These are phyloP conservation scores for Malus sieversii DNA, from an alignment of 306 rosid genomes.

Conservation along the genomic window DNA sequence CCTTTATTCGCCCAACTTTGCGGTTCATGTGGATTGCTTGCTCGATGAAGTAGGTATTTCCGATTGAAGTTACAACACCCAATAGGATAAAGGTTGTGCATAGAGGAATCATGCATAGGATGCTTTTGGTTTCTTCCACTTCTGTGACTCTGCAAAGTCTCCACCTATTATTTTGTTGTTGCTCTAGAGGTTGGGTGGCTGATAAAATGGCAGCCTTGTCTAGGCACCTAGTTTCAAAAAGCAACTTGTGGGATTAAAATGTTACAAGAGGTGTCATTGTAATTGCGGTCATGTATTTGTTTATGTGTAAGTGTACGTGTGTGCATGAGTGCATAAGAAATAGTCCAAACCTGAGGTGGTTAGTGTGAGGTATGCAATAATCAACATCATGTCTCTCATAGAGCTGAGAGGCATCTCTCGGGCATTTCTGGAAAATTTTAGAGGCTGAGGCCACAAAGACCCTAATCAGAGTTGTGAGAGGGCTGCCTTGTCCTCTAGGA, in stretches of 20 bases:
- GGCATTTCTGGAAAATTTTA: slow-evolving; percentile 3
- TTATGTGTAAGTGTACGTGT: too few relatives aligned
- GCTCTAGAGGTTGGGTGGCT: not conserved
- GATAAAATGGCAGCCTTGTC: slow-evolving; percentile 29
- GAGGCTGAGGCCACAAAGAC: slow-evolving; percentile 25
- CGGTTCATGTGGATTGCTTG: slow-evolving; percentile 23
- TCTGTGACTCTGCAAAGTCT: slow-evolving; percentile 22
- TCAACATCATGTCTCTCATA: not conserved
- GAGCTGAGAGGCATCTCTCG: not conserved
- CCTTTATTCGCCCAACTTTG: slow-evolving; percentile 15
- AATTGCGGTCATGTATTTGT: too few relatives aligned
- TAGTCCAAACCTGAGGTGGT: slow-evolving; percentile 5
- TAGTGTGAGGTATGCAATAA: not conserved
- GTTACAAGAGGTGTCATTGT: too few relatives aligned
- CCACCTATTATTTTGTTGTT: slow-evolving; percentile 16
- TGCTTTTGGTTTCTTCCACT: slow-evolving; percentile 27
- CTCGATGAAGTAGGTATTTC: slow-evolving; percentile 15
- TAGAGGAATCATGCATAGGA: slow-evolving; percentile 12
- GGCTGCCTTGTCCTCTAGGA: slow-evolving; percentile 12
- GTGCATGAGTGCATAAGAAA: not conserved
- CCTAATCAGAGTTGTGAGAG: slow-evolving; percentile 15
- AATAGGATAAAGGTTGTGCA: not conserved
- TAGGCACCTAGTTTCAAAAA: slow-evolving; percentile 11
- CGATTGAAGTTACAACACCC: slow-evolving; percentile 17
- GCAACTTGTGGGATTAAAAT: too few relatives aligned